Evolutionary conservation across 441 rosid species (phyloP), one percentile per base, ranked within the genome.

Genomic region (Corymbia citriodora): DNA sequence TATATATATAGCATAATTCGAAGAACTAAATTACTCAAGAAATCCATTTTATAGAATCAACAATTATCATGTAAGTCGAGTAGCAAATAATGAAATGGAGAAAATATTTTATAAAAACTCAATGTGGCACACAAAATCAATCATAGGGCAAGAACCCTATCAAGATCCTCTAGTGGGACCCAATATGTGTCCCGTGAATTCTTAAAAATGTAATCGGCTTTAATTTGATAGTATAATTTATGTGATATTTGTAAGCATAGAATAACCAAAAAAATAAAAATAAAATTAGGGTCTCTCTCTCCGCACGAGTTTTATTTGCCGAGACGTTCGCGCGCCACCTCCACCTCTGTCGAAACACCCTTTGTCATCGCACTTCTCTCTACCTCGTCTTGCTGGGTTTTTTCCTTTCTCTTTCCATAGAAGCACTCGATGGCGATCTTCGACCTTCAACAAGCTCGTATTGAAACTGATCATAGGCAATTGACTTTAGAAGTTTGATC

Each of bases 21-120:
- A 13, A 72, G 2, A 18, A 70, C 19, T 36, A 2, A 36, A 36
- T 36, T 72, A 19, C 2, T 1, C 0, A 0, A 10, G 3, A 72
- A 72, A 2, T 4, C 2, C 7, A 72, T 72, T 33, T 36, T 72
- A 72, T 72, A 18, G 11, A 17, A 70, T 33, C 3, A 0, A 33
- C 21, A 4, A 2, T 70, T 0, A 4, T 70, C 25, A 18, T 19
- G 25, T 36, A 72, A 72, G 13, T 19, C 48, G 7, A 3, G 15
- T 18, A 18, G 19, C 3, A 19, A 36, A 14, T 4, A 10, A 72
- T 36, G 49, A 6, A 36, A 31, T 5, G 82, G 49, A 10, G 13
- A 70, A 17, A 33, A 70, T 17, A 70, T 17, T 18, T 70, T 18
- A 33, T 70, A 10, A 17, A 17, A 18, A 18, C 2, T 33, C 17